A percentile compares a stretch with the other conserved stretches of the same genome.
phyloP scores from a whole-genome alignment of 805 yeast species.

The Maudiozyma serrabonitensis region DNA sequence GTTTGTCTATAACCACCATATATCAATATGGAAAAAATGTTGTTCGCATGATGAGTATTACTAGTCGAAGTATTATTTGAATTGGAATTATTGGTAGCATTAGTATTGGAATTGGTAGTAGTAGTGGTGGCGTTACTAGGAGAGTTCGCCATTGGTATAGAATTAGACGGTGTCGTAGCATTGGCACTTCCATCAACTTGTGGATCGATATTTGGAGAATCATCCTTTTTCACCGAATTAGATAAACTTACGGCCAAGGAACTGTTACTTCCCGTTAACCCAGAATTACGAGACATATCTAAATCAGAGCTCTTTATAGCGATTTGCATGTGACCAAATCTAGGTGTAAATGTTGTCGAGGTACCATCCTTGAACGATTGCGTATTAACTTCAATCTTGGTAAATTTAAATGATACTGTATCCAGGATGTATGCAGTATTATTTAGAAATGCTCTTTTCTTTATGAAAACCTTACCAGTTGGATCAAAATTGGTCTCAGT shows the following conservation, averaged over 20 bases:
- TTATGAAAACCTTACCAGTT: slow-evolving; percentile 30
- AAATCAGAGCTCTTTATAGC: slow-evolving; percentile 8
- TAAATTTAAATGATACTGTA: slow-evolving; percentile 37
- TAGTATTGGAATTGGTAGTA: background rate
- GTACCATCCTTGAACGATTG: slow-evolving; percentile 25
- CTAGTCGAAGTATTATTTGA: background rate
- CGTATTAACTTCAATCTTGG: slow-evolving; percentile 34
- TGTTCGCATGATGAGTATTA: background rate
- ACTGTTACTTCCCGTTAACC: background rate
- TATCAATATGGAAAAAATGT: slow-evolving; percentile 23
- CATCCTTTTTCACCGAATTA: background rate
- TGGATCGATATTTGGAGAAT: background rate
- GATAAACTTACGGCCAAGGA: background rate
- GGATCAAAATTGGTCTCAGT: slow-evolving; percentile 22
- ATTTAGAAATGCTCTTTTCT: slow-evolving; percentile 40
- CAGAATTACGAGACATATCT: background rate
- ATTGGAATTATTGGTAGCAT: background rate
- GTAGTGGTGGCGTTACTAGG: background rate
- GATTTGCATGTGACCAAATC: slow-evolving; percentile 34
- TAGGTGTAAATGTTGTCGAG: slow-evolving; percentile 28
- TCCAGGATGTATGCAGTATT: slow-evolving; percentile 54
- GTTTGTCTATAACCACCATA: slow-evolving; percentile 42
- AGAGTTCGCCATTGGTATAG: background rate
- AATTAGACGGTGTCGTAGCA: background rate
- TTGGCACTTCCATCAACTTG: background rate